Percentiles rank a stretch among this genome's conserved stretches.
phyloP scores from a whole-genome alignment of 371 early-diverging fungal species.

The Mucor velutinosus region DNA sequence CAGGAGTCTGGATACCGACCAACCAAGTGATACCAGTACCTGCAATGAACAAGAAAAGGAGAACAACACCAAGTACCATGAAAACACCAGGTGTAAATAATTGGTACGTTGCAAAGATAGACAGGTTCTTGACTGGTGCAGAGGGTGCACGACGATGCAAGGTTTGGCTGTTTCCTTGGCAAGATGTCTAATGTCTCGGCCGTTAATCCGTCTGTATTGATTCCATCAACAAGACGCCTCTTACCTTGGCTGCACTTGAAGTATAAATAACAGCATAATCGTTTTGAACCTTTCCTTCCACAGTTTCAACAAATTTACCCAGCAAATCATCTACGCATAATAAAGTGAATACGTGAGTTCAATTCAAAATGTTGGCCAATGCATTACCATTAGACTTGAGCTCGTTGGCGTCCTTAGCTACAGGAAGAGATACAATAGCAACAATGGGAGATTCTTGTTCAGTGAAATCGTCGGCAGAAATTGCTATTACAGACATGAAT shows the following conservation, averaged over 20 bases:
- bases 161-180: background rate
- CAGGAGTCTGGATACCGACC: conserved; percentile 47
- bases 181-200: background rate
- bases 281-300: conserved; percentile 32
- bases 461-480: conserved; percentile 26
- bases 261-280: conserved; percentile 53
- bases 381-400: conserved; percentile 42
- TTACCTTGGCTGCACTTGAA: conserved; percentile 45
- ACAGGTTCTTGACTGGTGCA: conserved; percentile 14
- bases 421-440: conserved; percentile 35
- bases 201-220: background rate
- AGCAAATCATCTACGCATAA: conserved; percentile 27
- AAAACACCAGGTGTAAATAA: conserved; percentile 52
- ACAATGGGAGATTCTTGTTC: conserved; percentile 22
- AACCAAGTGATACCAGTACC: conserved; percentile 50
- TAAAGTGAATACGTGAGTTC: background rate
- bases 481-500: conserved; percentile 13
- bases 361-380: background rate
- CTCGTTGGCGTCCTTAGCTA: conserved; percentile 18
- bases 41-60: conserved; percentile 42
- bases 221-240: background rate
- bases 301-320: conserved; percentile 27
- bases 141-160: conserved; percentile 38
- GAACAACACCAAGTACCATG: conserved; percentile 45
- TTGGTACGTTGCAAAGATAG: conserved; percentile 56